Evolutionary conservation across 2,329 filamentous ascomycete genomes (phyloP), one percentile per base, ranked within the genome.

Genomic region (Lecanoromycetidae sp.): DNA sequence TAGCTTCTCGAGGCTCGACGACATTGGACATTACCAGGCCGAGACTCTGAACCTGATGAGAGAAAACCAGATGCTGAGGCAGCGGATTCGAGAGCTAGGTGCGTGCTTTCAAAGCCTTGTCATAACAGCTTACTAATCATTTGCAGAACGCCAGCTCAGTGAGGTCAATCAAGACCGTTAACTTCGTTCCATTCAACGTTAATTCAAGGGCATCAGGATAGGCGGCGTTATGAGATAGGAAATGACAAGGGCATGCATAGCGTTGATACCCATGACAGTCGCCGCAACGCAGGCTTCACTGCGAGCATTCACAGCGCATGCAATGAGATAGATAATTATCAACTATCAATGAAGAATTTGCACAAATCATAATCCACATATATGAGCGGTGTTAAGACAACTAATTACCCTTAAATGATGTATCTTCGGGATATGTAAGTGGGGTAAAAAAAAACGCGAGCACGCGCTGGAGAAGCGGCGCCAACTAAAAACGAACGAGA

Each of bases 51-150:
- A 62, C 53, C 55, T 72, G 25, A 63, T 61, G 8, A 60, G 69
- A 33, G 69, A 72, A 49, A 72, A 72, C 44, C 66, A 69, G 50
- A 68, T 72, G 60, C 58, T 72, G 30, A 63, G 65, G 19, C 60
- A 65, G 52, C 60, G 69, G 10, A 70, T 72, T 42, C 62, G 67
- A 29, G 69, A 72, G 49, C 55, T 72, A 51, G 67, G 66, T 68
- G 58, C 52, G 58, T 48, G 19, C 2, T 26, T 15, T 25, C 7
- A 6, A 26, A 9, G n/a, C 6, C 30, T 19, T 23, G 20, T 6
- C 10, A 44, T 45, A 34, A 38, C 19, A 15, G 19, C 12, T 9
- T 17, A 10, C 38, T 50, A 13, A 46, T 15, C 6, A 38, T 9
- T 22, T 10, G 48, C 36, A 63, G 60, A 62, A 55, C 57, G 59